phyloP scores from a whole-genome alignment of 1,284 basidiomycete genomes.

The Volvariella surrecta region DNA sequence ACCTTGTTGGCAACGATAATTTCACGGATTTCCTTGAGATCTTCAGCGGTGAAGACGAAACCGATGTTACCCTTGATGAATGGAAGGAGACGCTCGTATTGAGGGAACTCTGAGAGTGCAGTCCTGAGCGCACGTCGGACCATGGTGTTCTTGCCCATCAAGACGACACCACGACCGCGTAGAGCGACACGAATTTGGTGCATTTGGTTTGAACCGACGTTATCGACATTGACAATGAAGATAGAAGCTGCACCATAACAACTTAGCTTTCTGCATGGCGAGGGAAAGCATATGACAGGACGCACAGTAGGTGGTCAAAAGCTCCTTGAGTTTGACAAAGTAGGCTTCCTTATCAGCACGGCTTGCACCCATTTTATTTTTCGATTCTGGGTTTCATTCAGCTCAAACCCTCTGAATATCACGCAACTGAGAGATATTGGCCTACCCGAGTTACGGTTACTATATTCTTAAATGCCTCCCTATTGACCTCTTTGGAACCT shows the following conservation, averaged over 20 bases:
- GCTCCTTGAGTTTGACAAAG: slow-evolving; percentile 92
- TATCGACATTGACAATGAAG: slow-evolving; percentile 99
- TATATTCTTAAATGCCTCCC: slow-evolving; percentile 59
- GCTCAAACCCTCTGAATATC: background rate
- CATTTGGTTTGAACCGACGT: slow-evolving; percentile 99
- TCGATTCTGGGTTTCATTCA: slow-evolving; percentile 17
- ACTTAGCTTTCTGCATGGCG: background rate
- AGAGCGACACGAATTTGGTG: slow-evolving; percentile 97
- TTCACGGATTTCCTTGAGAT: slow-evolving; percentile 93
- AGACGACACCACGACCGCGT: slow-evolving; percentile 92
- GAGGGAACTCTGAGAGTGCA: slow-evolving; percentile 84
- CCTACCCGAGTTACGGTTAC: background rate
- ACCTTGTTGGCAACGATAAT: slow-evolving; percentile 96
- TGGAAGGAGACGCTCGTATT: slow-evolving; percentile 95
- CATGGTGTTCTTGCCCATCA: slow-evolving; percentile 99
- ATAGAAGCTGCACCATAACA: slow-evolving; percentile 68
- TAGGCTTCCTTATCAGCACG: slow-evolving; percentile 90
- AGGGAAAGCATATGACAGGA: no score
- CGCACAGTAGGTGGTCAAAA: slow-evolving; percentile 86
- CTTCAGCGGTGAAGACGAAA: slow-evolving; percentile 93
- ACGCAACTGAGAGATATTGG: no score
- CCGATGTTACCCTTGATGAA: slow-evolving; percentile 97
- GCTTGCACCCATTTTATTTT: slow-evolving; percentile 77
- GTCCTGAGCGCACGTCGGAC: slow-evolving; percentile 95
- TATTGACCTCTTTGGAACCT: slow-evolving; percentile 63